phyloP scores from a whole-genome alignment of 768 basidiomycete genomes.

The Leccinellum rugosiceps region DNA sequence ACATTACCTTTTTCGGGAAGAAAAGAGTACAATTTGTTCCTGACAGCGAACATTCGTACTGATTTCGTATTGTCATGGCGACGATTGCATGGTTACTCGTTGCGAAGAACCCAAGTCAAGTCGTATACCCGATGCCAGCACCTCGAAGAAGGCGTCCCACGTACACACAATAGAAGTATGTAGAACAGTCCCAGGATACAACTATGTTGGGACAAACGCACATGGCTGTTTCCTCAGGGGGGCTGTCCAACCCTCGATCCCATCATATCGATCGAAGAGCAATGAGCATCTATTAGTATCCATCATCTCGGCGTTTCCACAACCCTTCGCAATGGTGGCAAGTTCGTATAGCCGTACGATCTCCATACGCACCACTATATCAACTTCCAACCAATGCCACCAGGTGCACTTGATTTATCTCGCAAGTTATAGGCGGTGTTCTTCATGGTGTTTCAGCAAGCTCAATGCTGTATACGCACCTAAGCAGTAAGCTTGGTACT shows the following conservation, averaged over 20 bases:
- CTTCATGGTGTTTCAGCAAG: too few relatives aligned
- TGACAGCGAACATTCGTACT: not conserved
- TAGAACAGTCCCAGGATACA: too few relatives aligned
- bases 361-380: not conserved
- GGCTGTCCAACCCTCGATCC: not conserved
- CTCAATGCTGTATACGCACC: too few relatives aligned
- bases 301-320: not conserved
- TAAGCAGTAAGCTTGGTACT: too few relatives aligned
- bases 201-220: too few relatives aligned
- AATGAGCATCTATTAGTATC: not conserved
- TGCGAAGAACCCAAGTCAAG: too few relatives aligned
- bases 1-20: conserved; percentile 1
- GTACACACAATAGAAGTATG: not conserved
- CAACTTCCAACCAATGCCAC: too few relatives aligned
- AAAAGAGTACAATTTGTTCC: not conserved
- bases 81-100: not conserved
- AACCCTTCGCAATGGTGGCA: not conserved
- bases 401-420: too few relatives aligned
- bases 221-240: not conserved
- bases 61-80: not conserved
- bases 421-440: too few relatives aligned
- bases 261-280: not conserved
- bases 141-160: not conserved
- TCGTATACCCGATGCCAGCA: too few relatives aligned
- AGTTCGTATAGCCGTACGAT: too few relatives aligned